Percentiles rank a stretch among this genome's conserved stretches.
These are phyloP conservation scores for Ophiocordyceps robertsii DNA, from an alignment of 2,329 filamentous ascomycete species.

Conservation along the genomic window DNA sequence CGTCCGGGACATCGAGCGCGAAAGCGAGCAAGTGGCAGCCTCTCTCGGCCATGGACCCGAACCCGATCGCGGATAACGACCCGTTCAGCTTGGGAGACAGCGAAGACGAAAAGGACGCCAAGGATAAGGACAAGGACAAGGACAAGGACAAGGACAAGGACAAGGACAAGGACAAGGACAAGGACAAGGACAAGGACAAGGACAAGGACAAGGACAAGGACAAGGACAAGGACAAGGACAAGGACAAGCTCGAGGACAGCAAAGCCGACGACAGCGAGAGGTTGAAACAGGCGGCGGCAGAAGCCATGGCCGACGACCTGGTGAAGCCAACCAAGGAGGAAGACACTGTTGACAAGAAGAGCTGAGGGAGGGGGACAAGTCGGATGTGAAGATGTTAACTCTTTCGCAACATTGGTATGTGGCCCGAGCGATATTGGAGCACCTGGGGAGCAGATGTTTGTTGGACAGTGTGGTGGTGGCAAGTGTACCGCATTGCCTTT, in stretches of 20 bases:
- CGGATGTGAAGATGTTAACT: no score
- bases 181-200: conserved; percentile 8
- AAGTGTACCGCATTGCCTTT: no score
- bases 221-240: no score
- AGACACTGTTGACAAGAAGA: conserved; percentile 19
- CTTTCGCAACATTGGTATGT: no score
- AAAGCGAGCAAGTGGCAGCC: conserved; percentile 97
- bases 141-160: conserved; percentile 15
- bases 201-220: conserved; percentile 7
- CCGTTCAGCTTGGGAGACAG: conserved; percentile 94
- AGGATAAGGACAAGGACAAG: conserved; percentile 12
- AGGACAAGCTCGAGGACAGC: conserved; percentile 19
- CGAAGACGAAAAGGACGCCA: conserved; percentile 66
- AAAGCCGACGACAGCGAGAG: conserved; percentile 46
- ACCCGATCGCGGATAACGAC: conserved; percentile 78
- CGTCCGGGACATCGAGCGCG: conserved; percentile 26
- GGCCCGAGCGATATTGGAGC: no score
- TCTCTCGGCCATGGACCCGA: conserved; percentile 66
- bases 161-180: conserved; percentile 8
- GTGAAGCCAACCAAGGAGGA: conserved; percentile 25
- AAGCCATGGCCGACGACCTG: conserved; percentile 44
- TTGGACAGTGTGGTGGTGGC: no score
- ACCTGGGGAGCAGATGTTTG: no score
- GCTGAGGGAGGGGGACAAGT: no score
- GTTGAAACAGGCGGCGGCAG: conserved; percentile 51